These are phyloP conservation scores for Pichia membranifaciens DNA, from an alignment of 805 yeast species.

Conservation along the genomic window DNA sequence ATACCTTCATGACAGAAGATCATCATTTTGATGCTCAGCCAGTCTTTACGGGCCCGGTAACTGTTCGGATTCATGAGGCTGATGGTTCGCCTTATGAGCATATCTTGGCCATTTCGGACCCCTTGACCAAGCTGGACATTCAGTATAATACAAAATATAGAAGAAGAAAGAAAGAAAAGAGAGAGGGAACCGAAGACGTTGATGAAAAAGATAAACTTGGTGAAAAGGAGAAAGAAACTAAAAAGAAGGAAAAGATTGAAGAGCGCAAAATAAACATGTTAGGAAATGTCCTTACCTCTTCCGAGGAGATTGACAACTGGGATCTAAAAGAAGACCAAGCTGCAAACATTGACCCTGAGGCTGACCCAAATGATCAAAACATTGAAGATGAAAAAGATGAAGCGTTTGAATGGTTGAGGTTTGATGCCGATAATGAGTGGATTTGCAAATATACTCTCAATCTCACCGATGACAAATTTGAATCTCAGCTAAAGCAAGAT, in stretches of 20 bases:
- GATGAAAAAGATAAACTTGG: constrained; percentile 21
- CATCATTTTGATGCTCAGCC: constrained; percentile 38
- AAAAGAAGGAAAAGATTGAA: constrained; percentile 19
- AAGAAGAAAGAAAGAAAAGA: constrained; percentile 62
- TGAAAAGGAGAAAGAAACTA: constrained; percentile 22
- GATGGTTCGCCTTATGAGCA: constrained; percentile 99
- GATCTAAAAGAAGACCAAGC: constrained; percentile 40
- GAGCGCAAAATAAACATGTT: constrained; percentile 38
- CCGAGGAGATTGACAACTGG: constrained; percentile 66
- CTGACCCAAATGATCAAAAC: constrained; percentile 16
- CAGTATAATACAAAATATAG: constrained; percentile 93
- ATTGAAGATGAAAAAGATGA: constrained; percentile 50
- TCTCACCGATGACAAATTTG: constrained; percentile 93
- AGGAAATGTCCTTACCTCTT: constrained; percentile 69
- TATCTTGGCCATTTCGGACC: constrained; percentile 84
- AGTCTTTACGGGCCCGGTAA: constrained; percentile 91
- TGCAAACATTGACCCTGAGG: constrained; percentile 48
- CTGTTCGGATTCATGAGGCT: constrained; percentile 93
- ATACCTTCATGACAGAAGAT: constrained; percentile 35
- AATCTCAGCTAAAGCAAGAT: constrained; percentile 89
- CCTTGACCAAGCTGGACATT: constrained; percentile 80
- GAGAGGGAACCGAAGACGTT: constrained; percentile 37
- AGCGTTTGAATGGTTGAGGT: constrained; percentile 95
- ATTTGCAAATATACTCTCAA: constrained; percentile 72
- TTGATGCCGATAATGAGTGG: constrained; percentile 99